Evolutionary conservation across 73 alveolate species (phyloP).

Genomic region (Blepharisma japonicum): DNA sequence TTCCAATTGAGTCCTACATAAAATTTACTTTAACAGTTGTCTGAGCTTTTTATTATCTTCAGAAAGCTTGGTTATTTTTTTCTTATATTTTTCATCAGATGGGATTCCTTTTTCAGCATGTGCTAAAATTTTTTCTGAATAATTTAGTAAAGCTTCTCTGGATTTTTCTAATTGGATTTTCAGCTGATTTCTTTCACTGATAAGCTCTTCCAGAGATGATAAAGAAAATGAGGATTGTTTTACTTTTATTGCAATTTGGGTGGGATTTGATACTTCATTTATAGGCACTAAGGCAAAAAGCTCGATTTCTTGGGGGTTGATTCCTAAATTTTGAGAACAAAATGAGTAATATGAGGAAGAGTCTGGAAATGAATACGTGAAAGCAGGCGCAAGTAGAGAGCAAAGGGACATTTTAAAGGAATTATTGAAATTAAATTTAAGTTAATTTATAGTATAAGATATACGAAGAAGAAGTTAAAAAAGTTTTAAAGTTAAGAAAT

Average conservation of each 20-base stretch:
- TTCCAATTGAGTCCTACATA: constrained; percentile 46
- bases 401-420: too few relatives aligned
- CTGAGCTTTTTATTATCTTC: constrained; percentile 63
- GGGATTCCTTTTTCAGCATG: background rate
- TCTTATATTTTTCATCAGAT: constrained; percentile 31
- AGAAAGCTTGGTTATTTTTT: constrained; percentile 39
- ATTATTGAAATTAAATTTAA: too few relatives aligned
- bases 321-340: constrained; percentile 13
- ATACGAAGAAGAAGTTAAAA: too few relatives aligned
- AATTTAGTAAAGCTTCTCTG: constrained; percentile 10
- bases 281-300: constrained; percentile 3
- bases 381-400: too few relatives aligned
- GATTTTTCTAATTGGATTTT: constrained; percentile 1
- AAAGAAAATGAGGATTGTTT: background rate
- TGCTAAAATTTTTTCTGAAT: constrained; percentile 1
- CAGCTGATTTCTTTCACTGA: constrained; percentile 3
- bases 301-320: background rate
- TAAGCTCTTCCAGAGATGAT: background rate
- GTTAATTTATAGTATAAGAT: too few relatives aligned
- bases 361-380: too few relatives aligned
- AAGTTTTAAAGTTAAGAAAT: too few relatives aligned
- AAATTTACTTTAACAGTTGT: constrained; percentile 44
- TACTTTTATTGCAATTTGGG: background rate
- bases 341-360: too few relatives aligned
- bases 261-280: background rate